phyloP scores from a whole-genome alignment of 2,329 filamentous ascomycete species.

The Bertia moriformis region DNA sequence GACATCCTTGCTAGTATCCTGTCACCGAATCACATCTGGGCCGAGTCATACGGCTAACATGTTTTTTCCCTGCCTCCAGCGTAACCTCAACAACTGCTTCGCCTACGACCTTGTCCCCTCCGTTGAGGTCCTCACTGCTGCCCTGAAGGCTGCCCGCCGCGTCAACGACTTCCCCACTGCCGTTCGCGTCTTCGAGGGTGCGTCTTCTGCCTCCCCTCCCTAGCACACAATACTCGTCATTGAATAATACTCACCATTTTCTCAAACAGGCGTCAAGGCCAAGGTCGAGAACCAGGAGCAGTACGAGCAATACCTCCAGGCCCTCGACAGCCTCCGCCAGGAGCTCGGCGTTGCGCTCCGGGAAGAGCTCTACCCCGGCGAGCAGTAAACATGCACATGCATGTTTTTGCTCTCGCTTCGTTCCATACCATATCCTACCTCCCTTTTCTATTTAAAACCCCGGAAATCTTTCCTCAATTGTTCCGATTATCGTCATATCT shows the following conservation, averaged over 20 bases:
- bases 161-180: conserved; percentile 98
- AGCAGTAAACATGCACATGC: conserved; percentile 20
- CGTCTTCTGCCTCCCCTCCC: conserved; percentile 14
- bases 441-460: too few species aligned
- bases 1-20: too few species aligned
- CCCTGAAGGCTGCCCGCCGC: conserved; percentile 81
- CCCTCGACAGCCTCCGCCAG: conserved; percentile 83
- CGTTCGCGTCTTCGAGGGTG: conserved; percentile 97
- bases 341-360: conserved; percentile 84
- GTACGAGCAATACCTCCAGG: conserved; percentile 89
- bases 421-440: too few species aligned
- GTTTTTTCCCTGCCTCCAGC: conserved; percentile 25
- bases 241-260: conserved; percentile 3
- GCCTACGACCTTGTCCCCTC: conserved; percentile 99
- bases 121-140: conserved; percentile 75
- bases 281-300: conserved; percentile 98
- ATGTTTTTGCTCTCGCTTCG: background rate
- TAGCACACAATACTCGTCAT: background rate
- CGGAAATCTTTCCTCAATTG: background rate
- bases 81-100: conserved; percentile 98
- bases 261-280: conserved; percentile 71
- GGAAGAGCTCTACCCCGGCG: conserved; percentile 78
- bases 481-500: too few species aligned
- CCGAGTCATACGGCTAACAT: background rate
- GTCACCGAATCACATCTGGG: too few species aligned